Base-by-base conservation (phyloP, 2,329 filamentous ascomycete genomes). In the Penicillium decumbens region DNA sequence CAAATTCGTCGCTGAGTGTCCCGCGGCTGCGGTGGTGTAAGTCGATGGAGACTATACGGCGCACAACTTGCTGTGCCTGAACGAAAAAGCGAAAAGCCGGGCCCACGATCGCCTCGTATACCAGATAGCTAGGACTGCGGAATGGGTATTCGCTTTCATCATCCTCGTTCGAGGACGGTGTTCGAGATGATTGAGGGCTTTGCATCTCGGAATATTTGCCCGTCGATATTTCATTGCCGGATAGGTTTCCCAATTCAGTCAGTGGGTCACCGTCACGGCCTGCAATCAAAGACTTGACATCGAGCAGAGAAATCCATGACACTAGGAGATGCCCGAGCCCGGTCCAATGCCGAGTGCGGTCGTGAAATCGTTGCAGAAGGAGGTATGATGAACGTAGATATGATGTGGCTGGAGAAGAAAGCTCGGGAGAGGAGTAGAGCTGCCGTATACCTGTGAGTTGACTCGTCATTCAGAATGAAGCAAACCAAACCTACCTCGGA, bases 21-120 rank as follows among this genome's bases (percentile, higher is more conserved):
- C 68, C 68, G 4, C 68, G 65, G 20, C 61, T 68, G 52, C 68
- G 68, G 48, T 71, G 68, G 46, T 71, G 68, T 15, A 70, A 57
- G 49, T 70, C 66, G 27, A 70, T 67, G 35, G 54, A 56, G 32
- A 69, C 59, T 9, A 69, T 69, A 2, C 66, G 65, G 2, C 67
- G 62, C 29, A 65, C 62, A 15, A 69, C 55, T 47, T 69, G 66
- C 43, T 69, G 66, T 4, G 66, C 61, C 48, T 63, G 57, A 3
- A 64, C 50, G 41, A 65, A 67, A 51, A 69, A 69, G n/a, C 55
- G 56, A 41, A 66, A 68, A 28, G 61, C 65, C 1, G 67, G 65
- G 6, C 61, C 59, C 2, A 61, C 59, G 13, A 69, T 61, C 3
- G 65, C 56, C 20, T 66, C 59, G 29, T 66, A 62, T 18, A 69